phyloP scores from a whole-genome alignment of 108 stramenopile genomes.

The Pseudonitzschia delicatissima region DNA sequence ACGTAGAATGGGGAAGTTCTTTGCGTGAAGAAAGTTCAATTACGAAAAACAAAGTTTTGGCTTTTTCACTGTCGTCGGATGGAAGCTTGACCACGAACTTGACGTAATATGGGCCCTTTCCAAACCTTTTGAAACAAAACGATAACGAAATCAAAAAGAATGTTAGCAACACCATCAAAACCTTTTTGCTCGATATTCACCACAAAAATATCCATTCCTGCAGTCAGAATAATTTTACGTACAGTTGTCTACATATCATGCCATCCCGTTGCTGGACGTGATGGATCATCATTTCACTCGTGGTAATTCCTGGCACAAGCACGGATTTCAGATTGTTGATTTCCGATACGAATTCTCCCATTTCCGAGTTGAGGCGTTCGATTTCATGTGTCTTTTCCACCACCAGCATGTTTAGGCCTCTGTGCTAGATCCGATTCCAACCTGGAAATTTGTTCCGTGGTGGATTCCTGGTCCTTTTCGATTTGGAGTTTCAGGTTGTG shows the following conservation, averaged over 20 bases:
- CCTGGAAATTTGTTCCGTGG: neutral
- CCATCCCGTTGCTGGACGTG: constrained; percentile 7
- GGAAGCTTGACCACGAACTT: neutral
- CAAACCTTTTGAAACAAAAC: neutral
- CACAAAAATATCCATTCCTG: neutral
- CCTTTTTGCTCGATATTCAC: neutral
- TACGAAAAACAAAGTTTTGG: constrained; percentile 7
- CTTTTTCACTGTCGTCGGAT: neutral
- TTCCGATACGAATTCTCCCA: neutral
- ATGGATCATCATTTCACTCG: constrained; percentile 6
- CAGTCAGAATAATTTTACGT: neutral
- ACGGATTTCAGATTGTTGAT: neutral
- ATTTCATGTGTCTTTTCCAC: neutral
- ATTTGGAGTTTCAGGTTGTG: neutral
- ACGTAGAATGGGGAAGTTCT: constrained; percentile 21
- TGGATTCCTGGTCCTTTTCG: neutral
- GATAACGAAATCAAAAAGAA: neutral
- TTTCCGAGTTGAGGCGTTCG: neutral
- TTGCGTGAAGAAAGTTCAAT: constrained; percentile 17
- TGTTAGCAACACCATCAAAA: neutral
- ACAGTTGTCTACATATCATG: constrained; percentile 11
- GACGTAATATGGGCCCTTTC: constrained; percentile 11
- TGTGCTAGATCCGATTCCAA: neutral
- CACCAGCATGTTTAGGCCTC: neutral
- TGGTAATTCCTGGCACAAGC: neutral